Base-by-base conservation (phyloP, 352 stramenopile species). In the Phytophthora syringae region DNA sequence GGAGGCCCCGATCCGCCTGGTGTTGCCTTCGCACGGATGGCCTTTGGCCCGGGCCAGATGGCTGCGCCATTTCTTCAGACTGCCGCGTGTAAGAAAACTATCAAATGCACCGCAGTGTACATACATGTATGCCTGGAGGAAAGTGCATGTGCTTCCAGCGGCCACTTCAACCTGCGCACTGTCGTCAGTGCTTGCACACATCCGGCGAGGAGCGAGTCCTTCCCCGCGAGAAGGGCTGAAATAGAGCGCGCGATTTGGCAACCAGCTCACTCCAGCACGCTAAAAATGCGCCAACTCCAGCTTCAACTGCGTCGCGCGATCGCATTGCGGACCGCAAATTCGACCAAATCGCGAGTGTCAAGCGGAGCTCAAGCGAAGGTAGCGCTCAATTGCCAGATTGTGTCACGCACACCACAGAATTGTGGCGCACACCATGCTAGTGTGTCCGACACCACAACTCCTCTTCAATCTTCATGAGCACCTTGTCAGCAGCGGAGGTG, bases 291-390 rank as follows among this genome's bases (percentile, higher is more conserved):
- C 61, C 51, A 57, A 57, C 28, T 21, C 28, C 34, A 64, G 62
- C 60, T 70, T 77, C 68, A 73, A 74, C 39, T 45, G 39, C 18
- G 49, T 62, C 22, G 7, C 30, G 49, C 69, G 44, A 74, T 65
- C 39, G 42, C 34, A 57, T 32, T 42, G 36, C 36, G 15, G 15
- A n/a, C n/a, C n/a, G n/a, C n/a, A n/a, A n/a, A n/a, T n/a, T n/a
- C n/a, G n/a, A n/a, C n/a, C n/a, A n/a, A n/a, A n/a, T n/a, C n/a
- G n/a, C n/a, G n/a, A n/a, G n/a, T n/a, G n/a, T n/a, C n/a, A n/a
- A n/a, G n/a, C n/a, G 10, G 36, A 42, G 36, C 36, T 42, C 36
- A 20, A 11, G 4, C 36, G 36, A 42, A 18, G 15, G 36, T 18
- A 42, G 15, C 15, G 15, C 15, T 20, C 20, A 5, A n/a, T 5